Conservation (phyloP, 2,329 filamentous ascomycete genomes). For the Tolypocladium ophioglossoides region DNA sequence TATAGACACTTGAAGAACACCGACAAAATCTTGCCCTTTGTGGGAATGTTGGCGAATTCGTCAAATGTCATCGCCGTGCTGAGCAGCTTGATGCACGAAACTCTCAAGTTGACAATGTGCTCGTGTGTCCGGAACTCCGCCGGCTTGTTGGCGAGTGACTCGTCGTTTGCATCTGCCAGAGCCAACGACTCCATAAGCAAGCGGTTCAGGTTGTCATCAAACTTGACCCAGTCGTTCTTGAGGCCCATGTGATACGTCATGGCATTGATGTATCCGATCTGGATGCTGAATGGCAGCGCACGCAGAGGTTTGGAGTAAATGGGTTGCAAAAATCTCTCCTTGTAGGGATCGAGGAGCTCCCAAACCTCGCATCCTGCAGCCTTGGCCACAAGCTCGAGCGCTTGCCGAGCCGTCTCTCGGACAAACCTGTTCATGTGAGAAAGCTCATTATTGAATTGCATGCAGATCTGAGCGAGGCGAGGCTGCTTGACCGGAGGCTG, state of each 20-base stretch:
- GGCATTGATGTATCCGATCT: constrained; percentile 97
- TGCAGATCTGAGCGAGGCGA: constrained; percentile 67
- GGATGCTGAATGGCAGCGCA: constrained; percentile 84
- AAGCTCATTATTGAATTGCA: constrained; percentile 77
- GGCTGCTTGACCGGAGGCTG: constrained; percentile 39
- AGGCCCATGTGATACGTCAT: constrained; percentile 91
- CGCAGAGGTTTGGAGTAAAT: constrained; percentile 94
- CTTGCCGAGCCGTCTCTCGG: constrained; percentile 72
- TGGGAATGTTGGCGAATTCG: constrained; percentile 69
- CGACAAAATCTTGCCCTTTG: constrained; percentile 65
- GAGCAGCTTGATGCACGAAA: constrained; percentile 86
- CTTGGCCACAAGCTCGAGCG: constrained; percentile 71
- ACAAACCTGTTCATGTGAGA: constrained; percentile 95
- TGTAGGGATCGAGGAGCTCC: constrained; percentile 82
- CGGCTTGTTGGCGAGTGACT: constrained; percentile 83
- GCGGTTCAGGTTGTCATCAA: constrained; percentile 84
- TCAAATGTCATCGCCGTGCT: constrained; percentile 90
- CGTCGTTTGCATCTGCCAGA: constrained; percentile 87
- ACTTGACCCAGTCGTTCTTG: constrained; percentile 78
- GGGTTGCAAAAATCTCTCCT: constrained; percentile 76
- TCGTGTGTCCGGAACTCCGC: constrained; percentile 93
- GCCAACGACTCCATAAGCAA: constrained; percentile 89
- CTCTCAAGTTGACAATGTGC: constrained; percentile 79
- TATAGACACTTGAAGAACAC: constrained; percentile 99
- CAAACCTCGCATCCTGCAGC: constrained; percentile 70